Conservation (phyloP, 345 rosid species). For the Noccaea bulbosa region DNA sequence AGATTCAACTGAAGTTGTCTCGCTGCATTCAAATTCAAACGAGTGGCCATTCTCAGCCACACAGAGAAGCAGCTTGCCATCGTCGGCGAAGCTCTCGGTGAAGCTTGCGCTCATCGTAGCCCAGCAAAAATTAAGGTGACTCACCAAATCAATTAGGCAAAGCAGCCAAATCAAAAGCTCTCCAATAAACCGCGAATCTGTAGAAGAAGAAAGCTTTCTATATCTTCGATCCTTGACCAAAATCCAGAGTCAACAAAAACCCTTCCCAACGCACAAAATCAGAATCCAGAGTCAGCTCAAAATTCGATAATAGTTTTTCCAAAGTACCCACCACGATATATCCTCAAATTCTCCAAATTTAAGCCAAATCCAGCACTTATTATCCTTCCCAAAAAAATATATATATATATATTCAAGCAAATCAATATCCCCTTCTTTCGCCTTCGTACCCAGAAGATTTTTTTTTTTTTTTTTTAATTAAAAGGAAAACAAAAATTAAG, state of each 20-base stretch:
- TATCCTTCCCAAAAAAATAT: slow-evolving; percentile 1
- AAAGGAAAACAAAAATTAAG: slow-evolving; percentile 10
- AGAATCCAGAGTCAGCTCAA: slow-evolving; percentile 27
- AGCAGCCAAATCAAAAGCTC: slow-evolving; percentile 16
- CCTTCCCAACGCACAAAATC: slow-evolving; percentile 18
- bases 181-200: slow-evolving; percentile 7
- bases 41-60: slow-evolving; percentile 91
- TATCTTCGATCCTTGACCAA: slow-evolving; percentile 33
- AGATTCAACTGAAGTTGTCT: slow-evolving; percentile 65
- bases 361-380: slow-evolving; percentile 20
- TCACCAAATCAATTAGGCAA: slow-evolving; percentile 27
- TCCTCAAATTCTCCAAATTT: slow-evolving; percentile 36
- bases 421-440: slow-evolving; percentile 34
- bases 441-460: slow-evolving; percentile 21
- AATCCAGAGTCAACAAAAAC: slow-evolving; percentile 37
- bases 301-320: slow-evolving; percentile 31
- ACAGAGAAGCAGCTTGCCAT: slow-evolving; percentile 77
- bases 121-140: slow-evolving; percentile 37
- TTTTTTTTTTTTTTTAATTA: background rate
- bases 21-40: slow-evolving; percentile 68
- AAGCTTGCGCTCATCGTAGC: slow-evolving; percentile 77
- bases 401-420: background rate
- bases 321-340: slow-evolving; percentile 33
- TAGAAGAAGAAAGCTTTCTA: slow-evolving; percentile 17
- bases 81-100: slow-evolving; percentile 53